These are phyloP conservation scores for Tylopilus sp. DNA, from an alignment of 768 basidiomycete genomes.

Conservation along the genomic window DNA sequence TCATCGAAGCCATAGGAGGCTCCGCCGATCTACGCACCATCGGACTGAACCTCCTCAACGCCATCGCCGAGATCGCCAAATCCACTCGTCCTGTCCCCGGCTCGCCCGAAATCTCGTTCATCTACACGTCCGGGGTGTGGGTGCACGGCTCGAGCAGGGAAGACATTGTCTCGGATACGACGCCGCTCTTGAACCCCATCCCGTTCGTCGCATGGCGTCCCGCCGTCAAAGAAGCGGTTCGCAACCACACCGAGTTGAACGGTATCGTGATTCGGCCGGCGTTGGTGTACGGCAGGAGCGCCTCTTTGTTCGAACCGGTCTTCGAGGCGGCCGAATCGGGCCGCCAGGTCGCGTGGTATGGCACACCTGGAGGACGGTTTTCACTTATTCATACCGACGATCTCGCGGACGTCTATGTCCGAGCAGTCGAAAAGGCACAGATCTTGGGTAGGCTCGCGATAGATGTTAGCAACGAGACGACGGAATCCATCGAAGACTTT, in stretches of 20 bases:
- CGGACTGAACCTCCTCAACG: slow-evolving; percentile 16
- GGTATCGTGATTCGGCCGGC: slow-evolving; percentile 35
- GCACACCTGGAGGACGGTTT: slow-evolving; percentile 22
- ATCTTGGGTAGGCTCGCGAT: slow-evolving; percentile 30
- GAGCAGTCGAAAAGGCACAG: slow-evolving; percentile 31
- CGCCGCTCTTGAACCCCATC: slow-evolving; percentile 13
- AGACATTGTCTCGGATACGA: slow-evolving; percentile 18
- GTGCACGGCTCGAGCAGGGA: slow-evolving; percentile 20
- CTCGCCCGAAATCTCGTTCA: slow-evolving; percentile 29
- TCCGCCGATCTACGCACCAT: slow-evolving; percentile 9
- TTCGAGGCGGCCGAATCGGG: slow-evolving; percentile 23
- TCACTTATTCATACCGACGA: slow-evolving; percentile 33
- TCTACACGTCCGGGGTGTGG: slow-evolving; percentile 34
- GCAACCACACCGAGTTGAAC: slow-evolving; percentile 17
- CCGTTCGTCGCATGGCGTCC: slow-evolving; percentile 21
- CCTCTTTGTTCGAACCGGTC: slow-evolving; percentile 18
- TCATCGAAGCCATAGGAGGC: slow-evolving; percentile 20
- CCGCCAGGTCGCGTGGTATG: slow-evolving; percentile 23
- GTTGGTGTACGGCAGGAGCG: slow-evolving; percentile 30
- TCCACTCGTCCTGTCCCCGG: slow-evolving; percentile 11
- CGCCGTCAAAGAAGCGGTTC: slow-evolving; percentile 13
- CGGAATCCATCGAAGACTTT: slow-evolving; percentile 30
- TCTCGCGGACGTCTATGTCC: slow-evolving; percentile 33
- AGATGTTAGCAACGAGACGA: slow-evolving; percentile 27
- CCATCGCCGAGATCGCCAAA: slow-evolving; percentile 13